Conservation (phyloP, 768 basidiomycete species). For the Collybia nuda region DNA sequence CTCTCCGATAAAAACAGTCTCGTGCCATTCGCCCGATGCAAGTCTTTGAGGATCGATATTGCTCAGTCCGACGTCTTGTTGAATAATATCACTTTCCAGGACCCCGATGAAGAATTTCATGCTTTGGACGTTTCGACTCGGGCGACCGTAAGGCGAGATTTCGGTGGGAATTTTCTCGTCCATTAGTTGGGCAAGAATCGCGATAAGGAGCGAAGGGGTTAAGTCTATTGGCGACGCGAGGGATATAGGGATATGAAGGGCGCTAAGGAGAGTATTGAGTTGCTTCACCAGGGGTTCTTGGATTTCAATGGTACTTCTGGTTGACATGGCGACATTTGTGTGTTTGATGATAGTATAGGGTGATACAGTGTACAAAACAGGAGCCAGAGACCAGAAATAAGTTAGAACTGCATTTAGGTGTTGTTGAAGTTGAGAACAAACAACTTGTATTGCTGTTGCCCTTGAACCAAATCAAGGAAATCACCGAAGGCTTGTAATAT, state of each 20-base stretch:
- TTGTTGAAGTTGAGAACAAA: no score
- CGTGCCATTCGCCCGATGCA: conserved; percentile 64
- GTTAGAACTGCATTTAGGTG: no score
- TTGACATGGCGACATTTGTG: conserved; percentile 18
- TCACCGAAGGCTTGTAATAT: no score
- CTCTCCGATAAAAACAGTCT: conserved; percentile 64
- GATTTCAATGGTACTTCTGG: neutral
- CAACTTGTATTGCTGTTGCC: no score
- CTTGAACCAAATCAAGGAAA: no score
- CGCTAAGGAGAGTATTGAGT: conserved; percentile 12
- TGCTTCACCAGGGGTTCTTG: conserved; percentile 10
- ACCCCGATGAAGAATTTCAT: conserved; percentile 79
- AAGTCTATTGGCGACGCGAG: conserved; percentile 59
- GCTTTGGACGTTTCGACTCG: conserved; percentile 48
- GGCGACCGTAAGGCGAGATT: conserved; percentile 2
- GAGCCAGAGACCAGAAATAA: no score
- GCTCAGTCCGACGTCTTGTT: conserved; percentile 61
- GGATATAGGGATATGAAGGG: conserved; percentile 15
- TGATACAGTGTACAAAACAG: neutral
- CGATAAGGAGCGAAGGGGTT: conserved; percentile 70
- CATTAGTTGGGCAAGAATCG: conserved; percentile 65
- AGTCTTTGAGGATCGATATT: conserved; percentile 64
- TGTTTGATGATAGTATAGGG: neutral
- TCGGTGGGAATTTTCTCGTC: conserved; percentile 44
- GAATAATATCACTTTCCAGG: conserved; percentile 63